Conservation (phyloP, 2,329 filamentous ascomycete species). For the Fusarium sp. region DNA sequence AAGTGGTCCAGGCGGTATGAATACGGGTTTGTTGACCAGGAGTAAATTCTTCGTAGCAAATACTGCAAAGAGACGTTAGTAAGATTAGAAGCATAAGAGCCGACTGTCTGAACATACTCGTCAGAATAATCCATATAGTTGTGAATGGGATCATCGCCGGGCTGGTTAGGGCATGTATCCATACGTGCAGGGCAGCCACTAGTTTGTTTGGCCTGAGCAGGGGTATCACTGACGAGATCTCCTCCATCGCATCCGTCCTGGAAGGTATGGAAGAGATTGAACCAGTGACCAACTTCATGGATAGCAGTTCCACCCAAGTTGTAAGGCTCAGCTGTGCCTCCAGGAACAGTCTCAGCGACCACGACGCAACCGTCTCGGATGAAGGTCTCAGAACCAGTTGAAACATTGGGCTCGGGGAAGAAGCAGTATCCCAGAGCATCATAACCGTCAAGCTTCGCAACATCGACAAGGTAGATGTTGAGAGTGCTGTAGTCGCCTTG, state of each 20-base stretch:
- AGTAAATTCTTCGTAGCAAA: conserved; percentile 47
- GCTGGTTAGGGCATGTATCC: conserved; percentile 54
- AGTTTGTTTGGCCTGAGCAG: conserved; percentile 53
- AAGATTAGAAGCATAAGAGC: rapidly evolving
- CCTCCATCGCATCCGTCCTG: conserved; percentile 55
- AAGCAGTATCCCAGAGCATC: conserved; percentile 60
- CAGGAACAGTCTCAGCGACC: conserved; percentile 56
- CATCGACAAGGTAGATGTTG: conserved; percentile 54
- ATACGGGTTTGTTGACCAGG: conserved; percentile 42
- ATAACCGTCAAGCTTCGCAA: conserved; percentile 32
- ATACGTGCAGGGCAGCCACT: conserved; percentile 55
- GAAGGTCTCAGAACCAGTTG: conserved; percentile 45
- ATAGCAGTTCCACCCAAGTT: conserved; percentile 51
- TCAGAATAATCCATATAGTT: conserved; percentile 60
- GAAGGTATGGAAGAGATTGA: conserved; percentile 61
- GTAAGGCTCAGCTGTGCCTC: conserved; percentile 54
- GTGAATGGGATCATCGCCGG: conserved; percentile 55
- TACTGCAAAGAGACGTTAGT: conserved; percentile 2
- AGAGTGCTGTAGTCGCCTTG: conserved; percentile 61
- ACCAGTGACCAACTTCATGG: conserved; percentile 61
- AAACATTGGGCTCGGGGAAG: conserved; percentile 55
- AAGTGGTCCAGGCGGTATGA: conserved; percentile 43
- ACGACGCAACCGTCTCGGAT: conserved; percentile 60
- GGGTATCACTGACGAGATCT: conserved; percentile 60
- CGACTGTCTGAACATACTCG: conserved; percentile 52